A percentile compares a stretch with the other conserved stretches of the same genome.
phyloP scores from a whole-genome alignment of 805 yeast genomes.

The Soucietia sequanensis region DNA sequence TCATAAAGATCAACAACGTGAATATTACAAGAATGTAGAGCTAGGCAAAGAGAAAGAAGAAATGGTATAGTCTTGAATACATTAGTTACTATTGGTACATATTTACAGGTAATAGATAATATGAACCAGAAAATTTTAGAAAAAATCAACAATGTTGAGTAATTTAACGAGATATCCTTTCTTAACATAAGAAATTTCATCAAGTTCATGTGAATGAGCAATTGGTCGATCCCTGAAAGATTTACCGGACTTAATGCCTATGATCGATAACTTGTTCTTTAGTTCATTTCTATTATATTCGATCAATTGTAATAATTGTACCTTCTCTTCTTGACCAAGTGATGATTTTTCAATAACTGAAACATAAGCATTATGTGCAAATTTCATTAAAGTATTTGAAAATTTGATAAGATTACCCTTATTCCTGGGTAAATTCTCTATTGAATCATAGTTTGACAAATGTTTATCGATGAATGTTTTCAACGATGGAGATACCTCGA shows the following conservation, averaged over 20 bases:
- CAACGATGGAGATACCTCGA: constrained; percentile 5
- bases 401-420: constrained; percentile 21
- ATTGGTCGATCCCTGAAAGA: no score
- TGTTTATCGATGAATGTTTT: constrained; percentile 5
- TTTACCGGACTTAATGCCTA: constrained; percentile 1
- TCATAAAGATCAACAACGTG: constrained; percentile 4
- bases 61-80: constrained; percentile 4
- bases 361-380: constrained; percentile 13
- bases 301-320: not conserved
- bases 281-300: constrained; percentile 1
- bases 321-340: no score
- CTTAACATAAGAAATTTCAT: constrained; percentile 18
- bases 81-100: not conserved
- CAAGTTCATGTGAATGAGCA: constrained; percentile 3
- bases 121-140: no score
- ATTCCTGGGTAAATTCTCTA: constrained; percentile 4
- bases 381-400: constrained; percentile 15
- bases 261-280: not conserved
- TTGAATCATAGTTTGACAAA: constrained; percentile 7
- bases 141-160: no score
- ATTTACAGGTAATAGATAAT: no score
- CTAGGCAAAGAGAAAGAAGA: constrained; percentile 7
- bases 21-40: constrained; percentile 3
- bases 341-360: constrained; percentile 7
- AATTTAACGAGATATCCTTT: constrained; percentile 18